Evolutionary conservation across 345 rosid genomes (phyloP).

Genomic region (Syzygium aromaticum): DNA sequence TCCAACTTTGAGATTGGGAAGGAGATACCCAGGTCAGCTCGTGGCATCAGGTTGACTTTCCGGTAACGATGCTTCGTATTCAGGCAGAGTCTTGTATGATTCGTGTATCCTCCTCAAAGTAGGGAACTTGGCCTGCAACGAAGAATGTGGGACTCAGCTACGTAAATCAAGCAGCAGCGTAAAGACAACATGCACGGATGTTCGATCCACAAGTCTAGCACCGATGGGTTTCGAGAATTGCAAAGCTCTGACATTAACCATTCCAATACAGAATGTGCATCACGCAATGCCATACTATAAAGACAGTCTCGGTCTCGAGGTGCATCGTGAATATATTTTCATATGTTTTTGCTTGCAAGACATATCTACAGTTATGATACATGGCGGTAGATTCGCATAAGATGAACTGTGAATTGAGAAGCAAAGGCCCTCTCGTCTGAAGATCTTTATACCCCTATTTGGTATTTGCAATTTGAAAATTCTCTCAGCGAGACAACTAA

Average conservation of each 20-base stretch:
- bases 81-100: constrained; percentile 27
- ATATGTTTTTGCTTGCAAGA: not conserved
- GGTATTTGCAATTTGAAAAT: not conserved
- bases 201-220: not conserved
- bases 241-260: not conserved
- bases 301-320: not conserved
- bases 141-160: not conserved
- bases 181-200: not conserved
- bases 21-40: not conserved
- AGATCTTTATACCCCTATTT: not conserved
- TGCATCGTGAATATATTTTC: not conserved
- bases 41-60: constrained; percentile 38
- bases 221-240: not conserved
- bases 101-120: constrained; percentile 27
- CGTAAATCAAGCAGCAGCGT: not conserved
- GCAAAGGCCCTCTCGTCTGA: not conserved
- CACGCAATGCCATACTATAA: not conserved
- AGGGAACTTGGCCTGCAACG: constrained; percentile 39
- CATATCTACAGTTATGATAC: not conserved
- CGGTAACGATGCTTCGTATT: constrained; percentile 34
- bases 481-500: not conserved
- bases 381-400: not conserved
- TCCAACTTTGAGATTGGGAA: not conserved
- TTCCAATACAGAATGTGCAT: not conserved
- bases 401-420: not conserved